Conservation (phyloP, 2,329 filamentous ascomycete species). For the Emmonsiellopsis sp. region DNA sequence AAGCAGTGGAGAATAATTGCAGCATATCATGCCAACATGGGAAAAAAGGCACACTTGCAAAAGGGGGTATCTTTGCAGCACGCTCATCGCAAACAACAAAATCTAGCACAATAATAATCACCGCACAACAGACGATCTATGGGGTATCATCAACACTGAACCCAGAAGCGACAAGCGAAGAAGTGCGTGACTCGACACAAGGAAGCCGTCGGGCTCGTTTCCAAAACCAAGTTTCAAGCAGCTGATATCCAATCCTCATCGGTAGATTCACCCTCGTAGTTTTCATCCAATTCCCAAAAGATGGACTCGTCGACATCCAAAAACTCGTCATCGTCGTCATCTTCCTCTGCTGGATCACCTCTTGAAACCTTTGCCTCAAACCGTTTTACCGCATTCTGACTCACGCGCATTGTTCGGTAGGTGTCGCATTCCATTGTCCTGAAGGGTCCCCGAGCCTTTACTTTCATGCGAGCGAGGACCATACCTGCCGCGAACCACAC, state of each 20-base stretch:
- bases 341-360: neutral
- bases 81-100: no score
- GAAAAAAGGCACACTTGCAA: no score
- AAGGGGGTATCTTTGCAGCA: no score
- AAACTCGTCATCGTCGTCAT: slow-evolving; percentile 5
- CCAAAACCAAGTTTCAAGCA: neutral
- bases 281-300: neutral
- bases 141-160: no score
- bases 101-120: no score
- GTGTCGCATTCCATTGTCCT: slow-evolving; percentile 5
- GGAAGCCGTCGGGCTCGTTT: neutral
- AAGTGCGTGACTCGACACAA: neutral
- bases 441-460: slow-evolving; percentile 6
- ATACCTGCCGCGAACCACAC: slow-evolving; percentile 19
- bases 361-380: neutral
- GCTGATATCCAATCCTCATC: neutral
- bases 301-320: slow-evolving; percentile 6
- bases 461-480: slow-evolving; percentile 24
- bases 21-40: no score
- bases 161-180: no score
- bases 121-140: no score
- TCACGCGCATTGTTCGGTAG: slow-evolving; percentile 6
- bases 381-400: slow-evolving; percentile 6
- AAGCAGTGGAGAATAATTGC: no score
- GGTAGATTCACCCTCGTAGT: neutral